These are phyloP conservation scores for Rhodomyrtus tomentosa DNA, from an alignment of 345 rosid species.

Conservation along the genomic window DNA sequence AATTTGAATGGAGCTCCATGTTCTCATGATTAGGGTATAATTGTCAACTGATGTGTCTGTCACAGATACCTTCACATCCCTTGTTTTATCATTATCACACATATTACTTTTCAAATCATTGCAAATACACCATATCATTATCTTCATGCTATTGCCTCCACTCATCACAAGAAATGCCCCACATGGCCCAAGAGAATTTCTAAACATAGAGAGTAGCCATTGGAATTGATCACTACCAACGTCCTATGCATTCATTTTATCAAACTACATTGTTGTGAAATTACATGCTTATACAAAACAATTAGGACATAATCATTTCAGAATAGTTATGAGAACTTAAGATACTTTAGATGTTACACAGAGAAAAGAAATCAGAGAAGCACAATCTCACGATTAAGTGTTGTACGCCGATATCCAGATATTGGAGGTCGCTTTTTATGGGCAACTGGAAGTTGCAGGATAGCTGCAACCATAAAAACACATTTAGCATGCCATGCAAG, in stretches of 20 bases:
- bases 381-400: constrained; percentile 57
- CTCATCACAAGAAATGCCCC: not conserved
- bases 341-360: not conserved
- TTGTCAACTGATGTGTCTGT: not conserved
- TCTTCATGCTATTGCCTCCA: not conserved
- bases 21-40: not conserved
- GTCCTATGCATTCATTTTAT: not conserved
- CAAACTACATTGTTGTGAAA: not conserved
- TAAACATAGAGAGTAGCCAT: not conserved
- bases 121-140: not conserved
- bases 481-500: not conserved
- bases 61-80: not conserved
- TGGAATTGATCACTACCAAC: not conserved
- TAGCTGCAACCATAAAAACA: constrained; percentile 38
- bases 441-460: constrained; percentile 75
- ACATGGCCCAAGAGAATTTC: not conserved
- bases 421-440: constrained; percentile 67
- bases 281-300: not conserved
- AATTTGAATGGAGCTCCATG: not conserved
- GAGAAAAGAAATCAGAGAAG: not conserved
- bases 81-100: not conserved
- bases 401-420: constrained; percentile 79
- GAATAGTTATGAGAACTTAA: not conserved
- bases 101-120: not conserved
- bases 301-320: not conserved